Evolutionary conservation across 2,329 filamentous ascomycete genomes (phyloP).

Genomic region (Bipolaris oryzae): DNA sequence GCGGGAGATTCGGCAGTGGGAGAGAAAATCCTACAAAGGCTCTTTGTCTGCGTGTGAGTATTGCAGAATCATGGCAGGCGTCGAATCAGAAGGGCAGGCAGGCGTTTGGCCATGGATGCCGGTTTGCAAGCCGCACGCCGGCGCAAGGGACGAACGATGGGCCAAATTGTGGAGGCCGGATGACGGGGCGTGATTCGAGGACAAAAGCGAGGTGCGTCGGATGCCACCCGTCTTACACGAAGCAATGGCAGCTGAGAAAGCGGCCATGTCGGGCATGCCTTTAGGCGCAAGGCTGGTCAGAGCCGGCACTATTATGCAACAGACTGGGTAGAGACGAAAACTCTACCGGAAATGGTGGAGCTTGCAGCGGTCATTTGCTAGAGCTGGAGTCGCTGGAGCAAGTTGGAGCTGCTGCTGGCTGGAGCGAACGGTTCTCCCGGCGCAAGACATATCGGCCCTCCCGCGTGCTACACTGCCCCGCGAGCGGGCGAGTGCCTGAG

Average conservation of each 20-base stretch:
- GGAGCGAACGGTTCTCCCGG: conserved; percentile 23
- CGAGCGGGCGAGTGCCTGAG: conserved; percentile 38
- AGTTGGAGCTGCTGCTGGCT: conserved; percentile 7
- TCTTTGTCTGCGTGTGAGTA: conserved; percentile 2
- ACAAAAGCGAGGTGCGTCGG: conserved; percentile 27
- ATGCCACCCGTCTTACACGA: conserved; percentile 26
- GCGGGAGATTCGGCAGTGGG: conserved; percentile 36
- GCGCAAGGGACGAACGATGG: conserved; percentile 36
- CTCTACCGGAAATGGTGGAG: background rate
- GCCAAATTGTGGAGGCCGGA: conserved; percentile 34
- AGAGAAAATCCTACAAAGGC: background rate
- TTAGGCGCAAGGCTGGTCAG: conserved; percentile 24
- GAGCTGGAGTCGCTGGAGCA: conserved; percentile 9
- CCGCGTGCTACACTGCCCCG: conserved; percentile 27
- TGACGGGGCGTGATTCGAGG: conserved; percentile 37
- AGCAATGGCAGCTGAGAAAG: conserved; percentile 32
- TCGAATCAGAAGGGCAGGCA: conserved; percentile 30
- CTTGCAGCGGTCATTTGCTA: background rate
- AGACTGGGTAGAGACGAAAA: conserved; percentile 3
- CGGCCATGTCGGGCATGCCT: conserved; percentile 9
- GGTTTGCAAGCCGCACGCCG: conserved; percentile 24
- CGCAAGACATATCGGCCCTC: conserved; percentile 26
- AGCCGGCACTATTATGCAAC: conserved; percentile 27
- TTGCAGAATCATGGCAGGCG: conserved; percentile 9
- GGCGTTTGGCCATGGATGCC: conserved; percentile 27